A percentile compares a stretch with the other conserved stretches of the same genome.
Conservation (phyloP, 2,329 filamentous ascomycete species). For the Colletotrichum musicola region DNA sequence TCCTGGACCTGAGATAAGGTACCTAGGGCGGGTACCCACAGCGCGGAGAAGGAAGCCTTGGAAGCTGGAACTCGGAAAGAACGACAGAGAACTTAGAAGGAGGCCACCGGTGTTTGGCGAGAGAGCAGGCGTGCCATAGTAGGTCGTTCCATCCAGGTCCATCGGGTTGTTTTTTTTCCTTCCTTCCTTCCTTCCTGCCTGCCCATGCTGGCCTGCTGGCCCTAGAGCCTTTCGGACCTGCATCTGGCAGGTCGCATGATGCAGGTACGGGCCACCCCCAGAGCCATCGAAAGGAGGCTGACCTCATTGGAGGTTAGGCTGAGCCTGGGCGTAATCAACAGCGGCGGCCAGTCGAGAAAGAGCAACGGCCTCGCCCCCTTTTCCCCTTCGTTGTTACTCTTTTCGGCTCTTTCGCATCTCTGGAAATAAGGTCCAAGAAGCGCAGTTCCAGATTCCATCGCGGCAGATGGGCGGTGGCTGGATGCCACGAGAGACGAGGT, state of each 20-base stretch:
- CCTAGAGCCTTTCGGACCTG: background rate
- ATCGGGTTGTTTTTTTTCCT: no score
- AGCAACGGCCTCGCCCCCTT: background rate
- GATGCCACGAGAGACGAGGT: conserved; percentile 18
- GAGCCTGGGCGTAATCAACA: background rate
- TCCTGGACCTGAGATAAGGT: no score
- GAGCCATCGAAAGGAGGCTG: background rate
- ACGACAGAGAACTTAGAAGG: no score
- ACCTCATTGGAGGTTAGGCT: background rate
- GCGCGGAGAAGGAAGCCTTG: no score
- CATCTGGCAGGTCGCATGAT: conserved; percentile 14
- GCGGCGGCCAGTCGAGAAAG: background rate
- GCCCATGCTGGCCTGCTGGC: no score
- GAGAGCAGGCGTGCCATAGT: no score
- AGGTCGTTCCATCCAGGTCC: no score
- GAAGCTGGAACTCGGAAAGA: no score
- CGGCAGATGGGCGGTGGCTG: conserved; percentile 15
- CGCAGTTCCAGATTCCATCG: conserved; percentile 9
- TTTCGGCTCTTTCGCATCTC: background rate
- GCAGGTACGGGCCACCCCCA: background rate
- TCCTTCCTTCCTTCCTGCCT: no score
- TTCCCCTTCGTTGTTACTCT: background rate
- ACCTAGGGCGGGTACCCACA: no score
- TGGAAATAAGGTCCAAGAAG: conserved; percentile 7
- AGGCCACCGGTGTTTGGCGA: no score